A percentile compares a stretch with the other conserved stretches of the same genome.
These are phyloP conservation scores for Mycena floridula DNA, from an alignment of 768 basidiomycete species.

Conservation along the genomic window DNA sequence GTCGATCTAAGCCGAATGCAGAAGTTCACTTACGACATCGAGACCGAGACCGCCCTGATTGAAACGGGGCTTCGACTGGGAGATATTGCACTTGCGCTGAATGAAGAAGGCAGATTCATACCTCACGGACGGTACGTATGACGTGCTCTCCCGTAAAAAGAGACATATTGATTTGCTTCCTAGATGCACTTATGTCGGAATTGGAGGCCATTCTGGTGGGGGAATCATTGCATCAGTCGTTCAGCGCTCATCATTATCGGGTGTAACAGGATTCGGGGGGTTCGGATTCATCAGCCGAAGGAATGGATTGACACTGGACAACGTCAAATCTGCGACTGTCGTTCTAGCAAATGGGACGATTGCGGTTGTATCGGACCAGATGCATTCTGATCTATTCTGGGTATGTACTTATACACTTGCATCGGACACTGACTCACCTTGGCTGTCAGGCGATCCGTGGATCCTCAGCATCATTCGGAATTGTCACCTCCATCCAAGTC, in stretches of 20 bases:
- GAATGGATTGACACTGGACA: conserved; percentile 48
- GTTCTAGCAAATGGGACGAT: conserved; percentile 41
- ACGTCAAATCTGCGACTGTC: conserved; percentile 30
- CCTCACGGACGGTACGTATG: too few species aligned
- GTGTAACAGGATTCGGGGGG: conserved; percentile 26
- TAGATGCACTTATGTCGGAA: conserved; percentile 45
- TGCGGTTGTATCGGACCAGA: conserved; percentile 22
- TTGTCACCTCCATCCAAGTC: conserved; percentile 32
- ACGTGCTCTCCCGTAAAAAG: too few species aligned
- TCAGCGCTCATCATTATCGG: background rate
- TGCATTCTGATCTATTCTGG: conserved; percentile 47
- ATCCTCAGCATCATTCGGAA: conserved; percentile 33
- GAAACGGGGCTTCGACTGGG: conserved; percentile 40
- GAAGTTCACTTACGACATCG: conserved; percentile 27
- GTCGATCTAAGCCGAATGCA: conserved; percentile 39
- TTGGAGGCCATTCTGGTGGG: conserved; percentile 42
- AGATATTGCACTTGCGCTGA: conserved; percentile 35
- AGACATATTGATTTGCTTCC: too few species aligned
- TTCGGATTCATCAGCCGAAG: conserved; percentile 42
- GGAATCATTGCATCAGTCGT: background rate
- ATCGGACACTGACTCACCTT: background rate
- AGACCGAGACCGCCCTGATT: conserved; percentile 29
- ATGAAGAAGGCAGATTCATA: conserved; percentile 33
- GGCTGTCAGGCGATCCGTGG: conserved; percentile 32
- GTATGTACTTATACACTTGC: conserved; percentile 20